Evolutionary conservation across 257 asterid species (phyloP), one percentile per base, ranked within the genome.

Genomic region (Jacaranda mimosifolia): DNA sequence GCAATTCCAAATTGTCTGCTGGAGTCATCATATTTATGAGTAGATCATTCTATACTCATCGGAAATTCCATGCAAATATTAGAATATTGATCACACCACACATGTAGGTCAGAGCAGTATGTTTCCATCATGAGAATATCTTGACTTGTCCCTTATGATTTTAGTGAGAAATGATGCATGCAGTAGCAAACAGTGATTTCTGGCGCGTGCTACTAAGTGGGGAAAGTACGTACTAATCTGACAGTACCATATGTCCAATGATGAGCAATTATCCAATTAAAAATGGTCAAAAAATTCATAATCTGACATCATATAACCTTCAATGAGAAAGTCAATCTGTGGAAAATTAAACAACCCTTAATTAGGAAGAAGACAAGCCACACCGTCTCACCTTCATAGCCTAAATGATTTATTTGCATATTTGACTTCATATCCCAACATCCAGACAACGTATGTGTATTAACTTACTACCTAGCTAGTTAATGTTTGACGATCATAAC

Each of bases 111-210:
- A 53, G 36, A 60, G 39, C 17, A 58, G 26, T 56, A 35, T 51
- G 38, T 15, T 65, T 52, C 55, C 69, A 42, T 7, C 42, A 64
- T 48, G 43, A 53, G 39, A 51, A n/a, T 26, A 26, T 26, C 62
- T 73, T n/a, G n/a, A n/a, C n/a, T n/a, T 79, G 12, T 56, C 40
- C 19, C 14, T 17, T 13, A 36, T 63, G 19, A 70, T 48, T 19
- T 71, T 71, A 39, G 49, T 4, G 39, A 18, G 46, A 62, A 69
- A 62, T n/a, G 10, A 52, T 32, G 43, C 13, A 52, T 32, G 43
- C 13, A 48, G 48, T 19, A 26, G 12, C 17, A 43, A 70, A 5
- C 49, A 1, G 4, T 14, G 14, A 36, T 42, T 12, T 58, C 35
- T 18, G 15, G 39, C 26, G 36, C 9, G 39, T 43, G 36, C 9